Conservation (phyloP, 257 asterid species). For the Solanum phureja region DNA sequence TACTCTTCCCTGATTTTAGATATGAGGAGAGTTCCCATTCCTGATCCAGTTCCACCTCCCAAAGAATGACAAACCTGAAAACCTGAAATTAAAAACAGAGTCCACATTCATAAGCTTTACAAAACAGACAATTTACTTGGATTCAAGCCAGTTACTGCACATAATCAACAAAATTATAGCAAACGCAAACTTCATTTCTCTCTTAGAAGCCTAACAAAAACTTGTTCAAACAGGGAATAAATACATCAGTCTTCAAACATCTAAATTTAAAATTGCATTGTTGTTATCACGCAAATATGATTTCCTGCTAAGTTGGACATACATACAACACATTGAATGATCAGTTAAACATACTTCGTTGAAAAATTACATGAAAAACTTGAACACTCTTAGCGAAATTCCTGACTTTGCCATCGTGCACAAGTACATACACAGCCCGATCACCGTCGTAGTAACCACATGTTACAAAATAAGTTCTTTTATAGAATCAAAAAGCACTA, state of each 20-base stretch:
- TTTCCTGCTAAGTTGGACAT: neutral
- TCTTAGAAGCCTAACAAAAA: neutral
- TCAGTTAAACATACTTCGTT: neutral
- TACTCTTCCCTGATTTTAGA: constrained; percentile 76
- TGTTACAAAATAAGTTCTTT: neutral
- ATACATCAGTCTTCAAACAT: neutral
- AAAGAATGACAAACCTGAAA: constrained; percentile 72
- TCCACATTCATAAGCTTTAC: neutral
- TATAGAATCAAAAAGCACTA: neutral
- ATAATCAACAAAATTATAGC: neutral
- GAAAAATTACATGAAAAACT: neutral
- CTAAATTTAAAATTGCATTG: neutral
- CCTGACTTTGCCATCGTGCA: neutral
- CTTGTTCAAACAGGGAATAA: neutral
- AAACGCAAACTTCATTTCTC: neutral
- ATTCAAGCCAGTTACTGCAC: neutral
- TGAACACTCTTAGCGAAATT: no score
- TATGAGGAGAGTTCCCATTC: constrained; percentile 77
- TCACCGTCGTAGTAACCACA: neutral
- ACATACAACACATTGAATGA: neutral
- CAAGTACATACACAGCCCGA: neutral
- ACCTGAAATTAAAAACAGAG: constrained; percentile 23
- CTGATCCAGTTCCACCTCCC: constrained; percentile 92
- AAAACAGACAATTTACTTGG: neutral
- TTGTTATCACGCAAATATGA: neutral